Evolutionary conservation across 495 filamentous ascomycete species (phyloP), one percentile per base, ranked within the genome.

Genomic region (Aspergillus taichungensis): DNA sequence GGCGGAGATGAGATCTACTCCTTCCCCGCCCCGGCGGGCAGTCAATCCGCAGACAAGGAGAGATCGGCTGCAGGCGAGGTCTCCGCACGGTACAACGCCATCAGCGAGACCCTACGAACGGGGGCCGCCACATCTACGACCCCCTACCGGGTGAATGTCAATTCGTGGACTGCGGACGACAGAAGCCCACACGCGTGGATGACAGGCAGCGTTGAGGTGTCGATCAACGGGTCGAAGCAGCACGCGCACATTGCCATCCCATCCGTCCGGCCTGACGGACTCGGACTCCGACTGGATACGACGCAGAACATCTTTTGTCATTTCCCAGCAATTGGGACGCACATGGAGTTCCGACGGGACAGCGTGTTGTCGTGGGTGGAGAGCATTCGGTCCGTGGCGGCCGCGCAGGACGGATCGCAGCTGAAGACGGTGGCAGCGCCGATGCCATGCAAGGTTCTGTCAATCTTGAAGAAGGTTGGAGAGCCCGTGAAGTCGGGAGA

Each of bases 391-490:
- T 74, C 76, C 12, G 79, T 79, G 45, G 84, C 84, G 53, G 83
- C 82, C 10, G 63, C 85, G 2, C 84, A 84, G 7, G 55, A 80
- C 18, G 84, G 79, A 47, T 78, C 88, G 51, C 69, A 72, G 1
- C 56, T 77, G 30, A 85, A 84, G 43, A 85, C 77, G 44, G 84
- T 94, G 8, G 63, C 79, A 33, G 82, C 87, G 14, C 87, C 87
- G 0, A 91, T 92, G 87, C 87, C 87, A 13, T 90, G 87, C 60
- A 92, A 90, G 63, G 79, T 91, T 2, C 59, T 91, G 32, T 73
- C 83, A 32, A 80, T 88, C 5, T 77, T 86, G 59, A 83, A 86
- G 51, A 61, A 74, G 33, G 83, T 81, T 52, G 88, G 88, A 0
- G 78, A 86, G 43, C 63, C 53, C 31, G 87, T 94, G 13, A 72